phyloP scores from a whole-genome alignment of 176 grass and related monocot genomes.

The Musa itinerans region DNA sequence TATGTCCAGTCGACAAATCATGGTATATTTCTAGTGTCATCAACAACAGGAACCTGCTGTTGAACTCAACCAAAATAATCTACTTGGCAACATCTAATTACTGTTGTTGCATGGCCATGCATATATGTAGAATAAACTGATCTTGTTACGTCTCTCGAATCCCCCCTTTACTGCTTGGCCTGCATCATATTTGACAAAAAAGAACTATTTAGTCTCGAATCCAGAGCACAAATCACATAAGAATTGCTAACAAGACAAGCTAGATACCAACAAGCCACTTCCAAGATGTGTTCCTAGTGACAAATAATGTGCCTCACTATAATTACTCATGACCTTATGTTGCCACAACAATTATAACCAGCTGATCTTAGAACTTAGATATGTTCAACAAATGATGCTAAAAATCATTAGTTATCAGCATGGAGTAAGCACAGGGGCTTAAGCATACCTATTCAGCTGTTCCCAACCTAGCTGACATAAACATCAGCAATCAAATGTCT shows the following conservation, averaged over 20 bases:
- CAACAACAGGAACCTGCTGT: not conserved
- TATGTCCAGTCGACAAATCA: not conserved
- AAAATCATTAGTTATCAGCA: not conserved
- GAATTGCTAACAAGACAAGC: not conserved
- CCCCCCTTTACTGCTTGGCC: not conserved
- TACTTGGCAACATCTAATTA: not conserved
- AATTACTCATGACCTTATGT: not conserved
- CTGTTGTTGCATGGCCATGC: not conserved
- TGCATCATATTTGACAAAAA: not conserved
- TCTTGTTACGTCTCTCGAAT: no score
- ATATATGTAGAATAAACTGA: not conserved
- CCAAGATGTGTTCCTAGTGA: not conserved
- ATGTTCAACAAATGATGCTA: not conserved
- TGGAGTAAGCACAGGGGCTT: no score
- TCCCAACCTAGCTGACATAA: not conserved
- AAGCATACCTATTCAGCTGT: no score
- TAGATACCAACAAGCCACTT: not conserved
- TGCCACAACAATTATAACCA: not conserved
- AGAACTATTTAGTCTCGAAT: not conserved
- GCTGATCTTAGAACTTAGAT: not conserved
- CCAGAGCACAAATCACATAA: not conserved
- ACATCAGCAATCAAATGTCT: not conserved
- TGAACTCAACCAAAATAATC: not conserved
- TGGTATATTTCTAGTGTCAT: not conserved
- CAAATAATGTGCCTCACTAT: not conserved